A percentile compares a stretch with the other conserved stretches of the same genome.
These are phyloP conservation scores for Clonostachys byssicola DNA, from an alignment of 2,329 filamentous ascomycete genomes.

Conservation along the genomic window DNA sequence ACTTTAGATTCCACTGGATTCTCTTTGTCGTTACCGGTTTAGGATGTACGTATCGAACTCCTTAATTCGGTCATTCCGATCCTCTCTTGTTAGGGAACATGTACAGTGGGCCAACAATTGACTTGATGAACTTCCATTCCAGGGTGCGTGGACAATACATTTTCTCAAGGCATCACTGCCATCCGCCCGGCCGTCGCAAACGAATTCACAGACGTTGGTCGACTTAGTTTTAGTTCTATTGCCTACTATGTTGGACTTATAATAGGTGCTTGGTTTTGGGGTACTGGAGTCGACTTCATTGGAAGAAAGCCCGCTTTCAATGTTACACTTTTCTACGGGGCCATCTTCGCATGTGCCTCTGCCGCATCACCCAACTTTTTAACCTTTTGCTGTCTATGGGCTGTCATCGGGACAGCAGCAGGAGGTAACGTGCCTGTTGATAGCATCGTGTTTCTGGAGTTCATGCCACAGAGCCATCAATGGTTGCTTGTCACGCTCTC, in stretches of 20 bases:
- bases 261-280: conserved; percentile 40
- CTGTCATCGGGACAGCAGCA: conserved; percentile 34
- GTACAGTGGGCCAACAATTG: not conserved
- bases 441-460: conserved; percentile 42
- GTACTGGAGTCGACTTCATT: conserved; percentile 30
- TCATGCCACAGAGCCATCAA: conserved; percentile 35
- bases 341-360: conserved; percentile 52
- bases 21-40: conserved; percentile 41
- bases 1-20: conserved; percentile 29
- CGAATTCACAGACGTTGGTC: conserved; percentile 23
- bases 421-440: conserved; percentile 43
- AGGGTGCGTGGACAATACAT: no score
- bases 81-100: conserved; percentile 17
- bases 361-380: conserved; percentile 55
- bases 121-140: not conserved
- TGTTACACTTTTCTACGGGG: conserved; percentile 33
- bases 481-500: conserved; percentile 35
- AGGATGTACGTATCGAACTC: conserved; percentile 18
- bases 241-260: conserved; percentile 36
- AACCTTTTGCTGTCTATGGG: conserved; percentile 49
- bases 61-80: conserved; percentile 31
- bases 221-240: conserved; percentile 22
- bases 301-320: conserved; percentile 40
- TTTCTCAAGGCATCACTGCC: conserved; percentile 23
- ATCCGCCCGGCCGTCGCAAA: conserved; percentile 22